A percentile compares a stretch with the other conserved stretches of the same genome.
Evolutionary conservation across 192 early-diverging fungal genomes (phyloP).

Genomic region (Gigaspora rosea): DNA sequence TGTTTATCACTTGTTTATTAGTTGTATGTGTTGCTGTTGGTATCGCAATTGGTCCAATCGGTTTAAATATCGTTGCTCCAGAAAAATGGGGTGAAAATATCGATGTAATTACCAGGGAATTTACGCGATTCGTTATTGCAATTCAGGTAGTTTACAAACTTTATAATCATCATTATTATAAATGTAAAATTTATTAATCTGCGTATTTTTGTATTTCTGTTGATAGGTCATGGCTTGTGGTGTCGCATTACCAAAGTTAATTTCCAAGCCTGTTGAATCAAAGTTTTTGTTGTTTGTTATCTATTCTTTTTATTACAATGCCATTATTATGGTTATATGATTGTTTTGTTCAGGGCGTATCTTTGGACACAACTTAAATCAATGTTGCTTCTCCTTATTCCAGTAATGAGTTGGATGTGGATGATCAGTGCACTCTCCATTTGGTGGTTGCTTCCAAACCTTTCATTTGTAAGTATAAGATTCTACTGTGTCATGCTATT

Average conservation of each 20-base stretch:
- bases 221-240: slow-evolving; percentile 77
- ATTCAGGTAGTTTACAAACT: slow-evolving; percentile 50
- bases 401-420: slow-evolving; percentile 86
- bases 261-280: not conserved
- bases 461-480: slow-evolving; percentile 47
- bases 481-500: too few species aligned
- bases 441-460: slow-evolving; percentile 52
- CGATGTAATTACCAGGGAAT: slow-evolving; percentile 59
- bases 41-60: slow-evolving; percentile 75
- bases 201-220: not conserved
- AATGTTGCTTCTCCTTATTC: slow-evolving; percentile 69
- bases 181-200: not conserved
- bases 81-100: slow-evolving; percentile 36
- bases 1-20: not conserved
- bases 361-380: slow-evolving; percentile 61
- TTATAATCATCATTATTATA: not conserved
- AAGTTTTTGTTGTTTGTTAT: not conserved
- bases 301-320: not conserved
- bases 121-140: slow-evolving; percentile 73
- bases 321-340: too few species aligned
- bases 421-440: slow-evolving; percentile 63
- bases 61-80: slow-evolving; percentile 66
- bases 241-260: slow-evolving; percentile 62
- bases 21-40: slow-evolving; percentile 42
- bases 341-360: slow-evolving; percentile 54